Base-by-base conservation (phyloP, 352 stramenopile genomes). In the Pythium volutum region DNA sequence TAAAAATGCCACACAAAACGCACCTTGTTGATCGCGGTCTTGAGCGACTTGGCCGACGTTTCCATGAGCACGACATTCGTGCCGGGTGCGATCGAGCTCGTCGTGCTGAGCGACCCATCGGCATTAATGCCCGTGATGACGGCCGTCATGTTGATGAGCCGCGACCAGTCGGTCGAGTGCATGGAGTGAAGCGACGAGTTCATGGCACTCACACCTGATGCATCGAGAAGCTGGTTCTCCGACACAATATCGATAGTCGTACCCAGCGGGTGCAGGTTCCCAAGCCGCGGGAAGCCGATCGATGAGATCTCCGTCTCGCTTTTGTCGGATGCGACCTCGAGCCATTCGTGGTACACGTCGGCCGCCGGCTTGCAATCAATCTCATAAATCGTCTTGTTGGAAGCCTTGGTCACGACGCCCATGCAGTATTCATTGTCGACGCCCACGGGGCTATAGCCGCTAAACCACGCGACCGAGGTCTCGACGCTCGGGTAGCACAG, bases 31-130 rank as follows among this genome's bases (percentile, higher is more conserved):
- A 95, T 91, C 31, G 83, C 79, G 9, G 76, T 89, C 66, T 95
- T 92, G 49, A 95, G 70, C 4, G 78, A 91, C 57, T 89, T 73
- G 11, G 77, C 71, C 2, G 83, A 93, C 51, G 85, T 91, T 57
- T 95, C 80, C 86, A 95, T 95, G n/a, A 95, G 70, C 46, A 93
- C 84, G 18, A 95, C 79, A 25, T 88, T 89, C 4, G 84, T 91
- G 10, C 86, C 86, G 3, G 78, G 79, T 9, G 76, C 74, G 22
- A 95, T 77, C 2, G 82, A 87, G 62, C 82, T 93, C 8, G 83
- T 95, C 15, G 84, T 91, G 52, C 75, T 88, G n/a, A 95, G 53
- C 27, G 86, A 91, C 0, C 84, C 84, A 47, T 91, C 82, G 15
- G 88, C 82, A 27, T 95, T 91, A 45, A 95, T 89, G 1, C 79